A percentile compares a stretch with the other conserved stretches of the same genome.
Conservation (phyloP, 768 basidiomycete species). For the Hypholoma sublateritium region DNA sequence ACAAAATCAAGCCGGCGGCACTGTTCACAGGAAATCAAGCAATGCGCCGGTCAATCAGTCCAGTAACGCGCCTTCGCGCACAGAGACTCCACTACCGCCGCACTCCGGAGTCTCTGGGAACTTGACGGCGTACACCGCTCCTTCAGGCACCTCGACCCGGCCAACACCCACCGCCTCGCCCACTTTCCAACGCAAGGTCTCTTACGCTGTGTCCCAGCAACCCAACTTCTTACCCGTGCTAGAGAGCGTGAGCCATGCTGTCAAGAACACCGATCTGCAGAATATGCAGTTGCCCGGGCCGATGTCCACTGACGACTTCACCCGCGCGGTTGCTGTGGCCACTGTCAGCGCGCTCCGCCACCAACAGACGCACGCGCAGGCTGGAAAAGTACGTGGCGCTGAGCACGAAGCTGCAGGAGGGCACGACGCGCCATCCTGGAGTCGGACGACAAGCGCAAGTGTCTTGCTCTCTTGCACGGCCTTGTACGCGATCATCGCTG, state of each 20-base stretch:
- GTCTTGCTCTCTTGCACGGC: constrained; percentile 89
- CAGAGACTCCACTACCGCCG: constrained; percentile 37
- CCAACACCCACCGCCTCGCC: constrained; percentile 38
- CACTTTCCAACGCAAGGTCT: constrained; percentile 47
- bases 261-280: constrained; percentile 57
- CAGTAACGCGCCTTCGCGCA: constrained; percentile 34
- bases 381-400: constrained; percentile 37
- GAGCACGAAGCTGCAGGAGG: constrained; percentile 61
- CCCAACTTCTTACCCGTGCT: constrained; percentile 59
- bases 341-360: constrained; percentile 90
- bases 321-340: constrained; percentile 89
- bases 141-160: neutral
- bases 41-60: constrained; percentile 29
- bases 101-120: constrained; percentile 14
- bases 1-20: constrained; percentile 24
- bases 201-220: constrained; percentile 46
- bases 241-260: constrained; percentile 77
- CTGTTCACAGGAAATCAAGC: constrained; percentile 48
- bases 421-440: constrained; percentile 98
- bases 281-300: constrained; percentile 58
- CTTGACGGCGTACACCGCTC: constrained; percentile 4
- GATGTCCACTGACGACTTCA: constrained; percentile 86
- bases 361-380: constrained; percentile 56
- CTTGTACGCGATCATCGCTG: constrained; percentile 93
- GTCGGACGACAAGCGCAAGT: constrained; percentile 82